phyloP scores from a whole-genome alignment of 1,139 yeast species.

The Scheffersomyces illinoinensis region DNA sequence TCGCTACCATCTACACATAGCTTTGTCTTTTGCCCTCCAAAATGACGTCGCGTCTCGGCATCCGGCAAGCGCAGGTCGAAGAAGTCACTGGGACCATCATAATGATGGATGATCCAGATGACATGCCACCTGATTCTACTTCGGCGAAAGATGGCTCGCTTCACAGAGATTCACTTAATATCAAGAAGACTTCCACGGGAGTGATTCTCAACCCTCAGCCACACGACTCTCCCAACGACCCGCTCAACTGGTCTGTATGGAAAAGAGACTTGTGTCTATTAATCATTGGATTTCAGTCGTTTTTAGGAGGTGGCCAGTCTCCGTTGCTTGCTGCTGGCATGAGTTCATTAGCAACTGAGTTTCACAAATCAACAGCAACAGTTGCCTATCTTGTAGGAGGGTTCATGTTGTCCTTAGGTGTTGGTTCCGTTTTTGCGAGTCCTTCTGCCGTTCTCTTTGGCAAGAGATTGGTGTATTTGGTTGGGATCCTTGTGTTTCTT shows the following conservation, averaged over 20 bases:
- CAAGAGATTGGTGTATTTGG: constrained; percentile 55
- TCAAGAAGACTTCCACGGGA: constrained; percentile 31
- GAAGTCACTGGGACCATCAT: constrained; percentile 51
- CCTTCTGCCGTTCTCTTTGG: constrained; percentile 63
- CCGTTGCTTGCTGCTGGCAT: constrained; percentile 64
- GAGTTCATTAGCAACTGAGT: constrained; percentile 41
- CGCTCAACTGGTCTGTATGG: constrained; percentile 47
- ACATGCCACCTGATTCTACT: constrained; percentile 8
- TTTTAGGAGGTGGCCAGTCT: constrained; percentile 64
- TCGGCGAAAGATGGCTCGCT: constrained; percentile 5
- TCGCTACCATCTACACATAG: background rate
- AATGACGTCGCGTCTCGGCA: constrained; percentile 26
- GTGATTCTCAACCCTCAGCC: constrained; percentile 45
- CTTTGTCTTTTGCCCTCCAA: background rate
- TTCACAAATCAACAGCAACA: constrained; percentile 40
- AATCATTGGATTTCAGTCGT: constrained; percentile 58
- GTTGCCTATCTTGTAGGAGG: constrained; percentile 61
- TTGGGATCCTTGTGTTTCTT: constrained; percentile 50
- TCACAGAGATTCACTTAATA: constrained; percentile 15
- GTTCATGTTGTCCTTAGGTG: constrained; percentile 59
- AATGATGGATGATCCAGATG: constrained; percentile 32
- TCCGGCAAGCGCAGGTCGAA: constrained; percentile 38
- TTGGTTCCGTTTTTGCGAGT: constrained; percentile 58
- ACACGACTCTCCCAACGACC: constrained; percentile 49
- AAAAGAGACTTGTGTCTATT: constrained; percentile 51